phyloP scores from a whole-genome alignment of 805 yeast species.

The Yamadazyma sp. region DNA sequence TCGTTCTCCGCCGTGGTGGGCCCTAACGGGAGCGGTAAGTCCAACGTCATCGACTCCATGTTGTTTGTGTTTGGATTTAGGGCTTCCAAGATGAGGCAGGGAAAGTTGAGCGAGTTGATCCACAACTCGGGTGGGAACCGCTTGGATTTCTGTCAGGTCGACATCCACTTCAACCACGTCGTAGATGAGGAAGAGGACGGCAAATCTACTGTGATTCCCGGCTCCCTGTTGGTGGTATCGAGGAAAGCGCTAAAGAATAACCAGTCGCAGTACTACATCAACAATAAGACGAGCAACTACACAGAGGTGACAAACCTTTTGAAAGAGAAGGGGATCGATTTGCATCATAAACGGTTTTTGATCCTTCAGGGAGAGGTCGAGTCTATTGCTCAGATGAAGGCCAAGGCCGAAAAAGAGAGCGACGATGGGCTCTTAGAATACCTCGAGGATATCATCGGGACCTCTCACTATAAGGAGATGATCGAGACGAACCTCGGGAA shows the following conservation, averaged over 20 bases:
- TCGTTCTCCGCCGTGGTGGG: constrained; percentile 98
- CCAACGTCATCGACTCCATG: constrained; percentile 95
- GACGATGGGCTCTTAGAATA: constrained; percentile 95
- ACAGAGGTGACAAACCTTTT: constrained; percentile 75
- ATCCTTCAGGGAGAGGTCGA: constrained; percentile 98
- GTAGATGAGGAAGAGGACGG: constrained; percentile 44
- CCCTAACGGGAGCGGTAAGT: constrained; percentile 97
- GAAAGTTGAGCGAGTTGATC: constrained; percentile 86
- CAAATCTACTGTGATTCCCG: constrained; percentile 41
- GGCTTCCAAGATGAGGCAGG: constrained; percentile 95
- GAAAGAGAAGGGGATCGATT: constrained; percentile 82
- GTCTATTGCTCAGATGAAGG: constrained; percentile 97
- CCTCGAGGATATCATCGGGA: constrained; percentile 95
- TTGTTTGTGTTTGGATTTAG: constrained; percentile 96
- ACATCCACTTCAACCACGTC: constrained; percentile 81
- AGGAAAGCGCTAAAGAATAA: constrained; percentile 79
- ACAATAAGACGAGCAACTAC: constrained; percentile 67
- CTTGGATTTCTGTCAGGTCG: constrained; percentile 80
- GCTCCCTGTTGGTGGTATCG: constrained; percentile 65
- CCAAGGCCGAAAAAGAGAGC: constrained; percentile 88
- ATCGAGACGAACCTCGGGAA: constrained; percentile 64
- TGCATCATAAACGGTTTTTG: constrained; percentile 91
- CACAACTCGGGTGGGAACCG: constrained; percentile 76
- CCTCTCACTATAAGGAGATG: constrained; percentile 73
- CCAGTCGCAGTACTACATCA: constrained; percentile 74